Percentiles rank a stretch among this genome's conserved stretches.
Conservation (phyloP, 176 grass and related monocot species). For the Cenchrus purpureus region DNA sequence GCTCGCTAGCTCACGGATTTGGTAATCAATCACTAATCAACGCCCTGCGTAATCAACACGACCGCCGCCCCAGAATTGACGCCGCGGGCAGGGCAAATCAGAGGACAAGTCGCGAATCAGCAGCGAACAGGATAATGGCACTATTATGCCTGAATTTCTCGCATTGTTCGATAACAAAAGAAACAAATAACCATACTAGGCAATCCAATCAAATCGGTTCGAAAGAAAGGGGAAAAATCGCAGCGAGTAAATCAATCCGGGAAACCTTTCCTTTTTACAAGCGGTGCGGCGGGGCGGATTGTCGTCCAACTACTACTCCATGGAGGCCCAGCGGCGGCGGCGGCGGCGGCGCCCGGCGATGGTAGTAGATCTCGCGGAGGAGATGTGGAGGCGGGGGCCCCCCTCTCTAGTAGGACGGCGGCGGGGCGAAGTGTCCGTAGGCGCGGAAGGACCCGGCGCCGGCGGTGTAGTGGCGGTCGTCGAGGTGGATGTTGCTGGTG, state of each 20-base stretch:
- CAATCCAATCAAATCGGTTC: conserved; percentile 7
- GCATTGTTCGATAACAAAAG: not conserved
- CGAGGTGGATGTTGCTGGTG: conserved; percentile 54
- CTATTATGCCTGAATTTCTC: not conserved
- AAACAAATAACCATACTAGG: not conserved
- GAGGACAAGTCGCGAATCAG: no score
- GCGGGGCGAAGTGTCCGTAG: conserved; percentile 30
- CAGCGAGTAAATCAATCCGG: not conserved
- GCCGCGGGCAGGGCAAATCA: not conserved
- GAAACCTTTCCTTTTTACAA: conserved; percentile 14
- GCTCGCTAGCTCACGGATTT: not conserved
- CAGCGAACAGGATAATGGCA: not conserved
- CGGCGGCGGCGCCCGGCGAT: not conserved
- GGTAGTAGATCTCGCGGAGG: conserved; percentile 20
- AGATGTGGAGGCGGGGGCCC: no score
- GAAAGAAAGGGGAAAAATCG: not conserved
- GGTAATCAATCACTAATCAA: no score
- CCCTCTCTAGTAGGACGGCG: conserved; percentile 29
- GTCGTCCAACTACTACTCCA: not conserved
- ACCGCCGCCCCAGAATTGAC: not conserved
- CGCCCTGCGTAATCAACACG: not conserved
- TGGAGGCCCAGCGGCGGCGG: not conserved
- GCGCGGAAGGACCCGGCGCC: conserved; percentile 36
- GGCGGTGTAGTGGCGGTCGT: not conserved
- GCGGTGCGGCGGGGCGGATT: not conserved